Evolutionary conservation across 768 basidiomycete species (phyloP), one percentile per base, ranked within the genome.

Genomic region (Neoboletus brunneissimus): DNA sequence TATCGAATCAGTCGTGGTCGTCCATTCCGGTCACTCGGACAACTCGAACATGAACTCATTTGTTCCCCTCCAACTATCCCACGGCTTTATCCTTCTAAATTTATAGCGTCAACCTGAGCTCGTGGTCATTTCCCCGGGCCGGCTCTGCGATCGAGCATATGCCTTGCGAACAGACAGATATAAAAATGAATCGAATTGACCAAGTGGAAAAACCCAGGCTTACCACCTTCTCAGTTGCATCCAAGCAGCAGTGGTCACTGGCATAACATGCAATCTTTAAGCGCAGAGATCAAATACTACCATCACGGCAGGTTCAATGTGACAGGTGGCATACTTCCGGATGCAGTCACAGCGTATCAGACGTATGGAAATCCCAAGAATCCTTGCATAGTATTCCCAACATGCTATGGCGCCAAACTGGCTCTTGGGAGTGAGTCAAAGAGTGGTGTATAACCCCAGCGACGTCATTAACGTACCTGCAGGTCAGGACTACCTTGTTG

Each of bases 311-410:
- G 82, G n/a, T 79, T 84, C 65, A 72, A 58, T 18, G 75, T 82
- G 27, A 65, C 76, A 43, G 82, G 83, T 15, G 82, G 83, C 23
- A 69, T 79, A 5, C 67, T 85, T 29, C 82, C 83, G 10, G 76
- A 83, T 59, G 82, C 83, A 10, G 63, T 83, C 43, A 84, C 83
- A 10, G 83, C 83, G 23, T 84, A 79, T 64, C 74, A 80, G 43
- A 83, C 81, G 3, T 83, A 82, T 59, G 84, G 83, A n/a, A 64
- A 79, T 54, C 73, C 76, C 1, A 60, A 65, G 15, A 83, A 81
- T 47, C 83, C 82, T 6, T 84, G 82, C 59, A 76, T 83, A 37
- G 80, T 84, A 13, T 84, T 82, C 62, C 82, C 82, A 10, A 84
- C 82, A 9, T 84, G 82, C 60, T 84, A 81, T 63, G 82, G 81